Conservation (phyloP, 352 stramenopile species). For the Globisporangium nagaii region DNA sequence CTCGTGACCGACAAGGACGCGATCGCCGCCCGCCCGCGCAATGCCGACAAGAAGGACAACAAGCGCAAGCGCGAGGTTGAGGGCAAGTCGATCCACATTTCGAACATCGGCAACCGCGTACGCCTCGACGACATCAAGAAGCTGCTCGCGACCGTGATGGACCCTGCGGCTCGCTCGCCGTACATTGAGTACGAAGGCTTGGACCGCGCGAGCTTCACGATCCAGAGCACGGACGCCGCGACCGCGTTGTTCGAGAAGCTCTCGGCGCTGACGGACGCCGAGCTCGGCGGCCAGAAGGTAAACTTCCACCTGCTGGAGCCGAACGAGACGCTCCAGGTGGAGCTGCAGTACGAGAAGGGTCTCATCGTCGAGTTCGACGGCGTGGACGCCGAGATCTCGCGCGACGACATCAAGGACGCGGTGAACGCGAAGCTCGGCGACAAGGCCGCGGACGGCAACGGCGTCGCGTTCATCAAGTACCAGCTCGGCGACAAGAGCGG, state of each 20-base stretch:
- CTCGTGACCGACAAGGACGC: conserved; percentile 65
- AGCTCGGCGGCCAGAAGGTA: conserved; percentile 74
- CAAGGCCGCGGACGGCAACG: conserved; percentile 48
- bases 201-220: conserved; percentile 65
- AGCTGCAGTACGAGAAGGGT: conserved; percentile 78
- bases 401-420: conserved; percentile 83
- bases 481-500: conserved; percentile 71
- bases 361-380: conserved; percentile 83
- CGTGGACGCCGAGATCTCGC: conserved; percentile 72
- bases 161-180: conserved; percentile 38
- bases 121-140: conserved; percentile 84
- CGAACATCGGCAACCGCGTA: conserved; percentile 66
- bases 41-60: conserved; percentile 50
- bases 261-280: conserved; percentile 36
- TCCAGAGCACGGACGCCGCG: conserved; percentile 36
- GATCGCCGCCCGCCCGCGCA: conserved; percentile 66
- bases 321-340: conserved; percentile 65
- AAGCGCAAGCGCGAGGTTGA: conserved; percentile 71
- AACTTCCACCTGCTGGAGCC: conserved; percentile 69
- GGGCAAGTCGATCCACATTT: conserved; percentile 78
- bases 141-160: conserved; percentile 52
- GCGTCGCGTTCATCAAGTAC: conserved; percentile 85
- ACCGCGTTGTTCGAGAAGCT: conserved; percentile 74
- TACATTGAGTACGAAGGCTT: conserved; percentile 83
- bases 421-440: conserved; percentile 82